Evolutionary conservation across 495 filamentous ascomycete genomes (phyloP), one percentile per base, ranked within the genome.

Genomic region (Penicillium pancosmium): DNA sequence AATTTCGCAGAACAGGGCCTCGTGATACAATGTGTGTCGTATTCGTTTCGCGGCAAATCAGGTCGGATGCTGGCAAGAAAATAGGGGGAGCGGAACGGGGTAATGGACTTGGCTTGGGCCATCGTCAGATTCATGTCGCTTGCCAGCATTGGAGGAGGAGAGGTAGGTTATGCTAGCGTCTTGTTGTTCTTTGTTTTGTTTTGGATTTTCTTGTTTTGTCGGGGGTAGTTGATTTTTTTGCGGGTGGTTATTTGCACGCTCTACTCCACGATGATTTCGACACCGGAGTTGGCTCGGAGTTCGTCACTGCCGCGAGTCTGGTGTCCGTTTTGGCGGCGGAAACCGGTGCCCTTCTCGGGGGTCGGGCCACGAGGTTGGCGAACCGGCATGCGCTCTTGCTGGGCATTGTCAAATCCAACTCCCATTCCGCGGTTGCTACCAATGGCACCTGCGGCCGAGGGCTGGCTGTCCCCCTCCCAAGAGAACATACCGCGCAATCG

Each of bases 351-450:
- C 76, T 92, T 92, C 60, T 96, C 92, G 40, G 81, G 80, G 48
- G 83, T 77, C 33, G 92, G 91, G 38, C 91, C 91, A 65, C 88
- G 85, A 50, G 92, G 91, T 72, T 96, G 91, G 60, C 92, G 82
- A 61, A 93, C 85, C 50, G 91, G 90, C 58, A 87, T 82, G 61
- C 84, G 78, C 69, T 86, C 88, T 59, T 86, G 84, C 52, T 82
- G 81, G 59, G 80, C 81, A 55, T 82, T 83, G 59, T 90, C 87
- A 72, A 83, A 86, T 63, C 75, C 78, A 47, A 85, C 80, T 67
- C 86, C 88, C 62, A 81, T 82, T 23, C 90, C 85, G 60, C 92
- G 86, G 69, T 96, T 92, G 73, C 92, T 92, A 60, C 92, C 91
- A 67, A 95, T 96, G 40, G 91, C 85, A 2, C 91, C 92, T 31